Evolutionary conservation across 2,329 filamentous ascomycete genomes (phyloP).

Genomic region (Apiospora marii): DNA sequence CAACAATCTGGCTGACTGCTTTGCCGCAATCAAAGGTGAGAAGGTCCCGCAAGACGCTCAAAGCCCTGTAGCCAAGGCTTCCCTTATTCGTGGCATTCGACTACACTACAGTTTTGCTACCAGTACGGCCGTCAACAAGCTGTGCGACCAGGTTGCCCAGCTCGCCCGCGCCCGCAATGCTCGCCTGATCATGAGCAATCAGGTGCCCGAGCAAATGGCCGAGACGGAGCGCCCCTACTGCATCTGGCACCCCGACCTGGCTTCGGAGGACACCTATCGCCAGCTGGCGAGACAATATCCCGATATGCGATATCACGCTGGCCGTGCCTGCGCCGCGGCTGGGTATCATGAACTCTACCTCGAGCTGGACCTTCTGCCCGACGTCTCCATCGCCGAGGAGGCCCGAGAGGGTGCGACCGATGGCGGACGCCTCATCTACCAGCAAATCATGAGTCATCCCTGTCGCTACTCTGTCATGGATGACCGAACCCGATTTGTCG

Average conservation of each 20-base stretch:
- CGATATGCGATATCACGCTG: conserved; percentile 47
- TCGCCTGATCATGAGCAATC: conserved; percentile 47
- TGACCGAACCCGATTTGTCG: conserved; percentile 42
- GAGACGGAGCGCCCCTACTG: conserved; percentile 46
- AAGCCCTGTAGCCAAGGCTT: not conserved
- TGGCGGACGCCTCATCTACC: conserved; percentile 38
- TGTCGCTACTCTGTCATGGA: conserved; percentile 46
- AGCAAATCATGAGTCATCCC: conserved; percentile 40
- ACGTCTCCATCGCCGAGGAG: conserved; percentile 50
- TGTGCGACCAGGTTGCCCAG: not conserved
- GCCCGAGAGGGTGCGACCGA: conserved; percentile 40
- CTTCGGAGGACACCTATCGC: conserved; percentile 47
- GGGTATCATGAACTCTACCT: conserved; percentile 46
- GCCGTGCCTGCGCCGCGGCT: conserved; percentile 49
- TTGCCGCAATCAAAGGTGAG: conserved; percentile 1
- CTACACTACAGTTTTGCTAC: conserved; percentile 2
- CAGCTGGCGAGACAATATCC: conserved; percentile 42
- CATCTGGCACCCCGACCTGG: conserved; percentile 50
- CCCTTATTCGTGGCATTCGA: conserved; percentile 15
- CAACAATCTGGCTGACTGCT: not conserved
- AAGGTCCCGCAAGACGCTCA: not conserved
- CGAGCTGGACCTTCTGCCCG: conserved; percentile 48
- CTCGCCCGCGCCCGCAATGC: conserved; percentile 39
- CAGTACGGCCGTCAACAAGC: not conserved
- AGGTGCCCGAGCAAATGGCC: conserved; percentile 39